A percentile compares a stretch with the other conserved stretches of the same genome.
Evolutionary conservation across 192 early-diverging fungal species (phyloP).

Genomic region (Coemansia sp.): DNA sequence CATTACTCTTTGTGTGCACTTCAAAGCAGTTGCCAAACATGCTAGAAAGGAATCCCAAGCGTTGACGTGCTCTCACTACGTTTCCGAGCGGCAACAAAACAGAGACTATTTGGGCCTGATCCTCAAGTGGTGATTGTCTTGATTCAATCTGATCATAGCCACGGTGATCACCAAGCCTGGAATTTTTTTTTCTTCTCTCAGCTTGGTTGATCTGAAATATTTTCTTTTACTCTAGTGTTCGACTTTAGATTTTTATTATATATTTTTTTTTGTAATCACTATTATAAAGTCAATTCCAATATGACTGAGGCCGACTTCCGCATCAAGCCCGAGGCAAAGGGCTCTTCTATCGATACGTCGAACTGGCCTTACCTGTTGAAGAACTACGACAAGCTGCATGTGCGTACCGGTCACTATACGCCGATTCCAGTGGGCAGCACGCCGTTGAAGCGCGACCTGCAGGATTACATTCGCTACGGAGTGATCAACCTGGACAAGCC

Average conservation of each 20-base stretch:
- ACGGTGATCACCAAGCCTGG: neutral
- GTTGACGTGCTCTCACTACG: too few relatives aligned
- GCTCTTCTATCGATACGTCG: constrained; percentile 86
- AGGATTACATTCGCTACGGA: constrained; percentile 94
- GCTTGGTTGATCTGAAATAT: neutral
- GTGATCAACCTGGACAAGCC: constrained; percentile 99
- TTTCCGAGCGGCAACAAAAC: too few relatives aligned
- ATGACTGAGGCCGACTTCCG: constrained; percentile 42
- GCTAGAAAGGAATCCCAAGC: too few relatives aligned
- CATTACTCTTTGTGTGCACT: too few relatives aligned
- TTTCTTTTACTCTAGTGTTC: neutral
- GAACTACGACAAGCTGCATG: constrained; percentile 98
- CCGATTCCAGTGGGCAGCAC: constrained; percentile 94
- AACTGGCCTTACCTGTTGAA: constrained; percentile 97
- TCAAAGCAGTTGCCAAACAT: too few relatives aligned
- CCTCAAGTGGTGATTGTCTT: neutral
- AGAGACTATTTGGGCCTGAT: neutral
- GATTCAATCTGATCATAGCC: neutral
- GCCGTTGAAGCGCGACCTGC: constrained; percentile 91
- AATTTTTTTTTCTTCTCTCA: neutral
- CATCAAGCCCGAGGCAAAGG: constrained; percentile 85
- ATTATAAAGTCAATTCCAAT: neutral
- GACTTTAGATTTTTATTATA: neutral
- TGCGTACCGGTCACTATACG: constrained; percentile 97
- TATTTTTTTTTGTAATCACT: neutral